Evolutionary conservation across 257 asterid species (phyloP).

Genomic region (Fraxinus americana): DNA sequence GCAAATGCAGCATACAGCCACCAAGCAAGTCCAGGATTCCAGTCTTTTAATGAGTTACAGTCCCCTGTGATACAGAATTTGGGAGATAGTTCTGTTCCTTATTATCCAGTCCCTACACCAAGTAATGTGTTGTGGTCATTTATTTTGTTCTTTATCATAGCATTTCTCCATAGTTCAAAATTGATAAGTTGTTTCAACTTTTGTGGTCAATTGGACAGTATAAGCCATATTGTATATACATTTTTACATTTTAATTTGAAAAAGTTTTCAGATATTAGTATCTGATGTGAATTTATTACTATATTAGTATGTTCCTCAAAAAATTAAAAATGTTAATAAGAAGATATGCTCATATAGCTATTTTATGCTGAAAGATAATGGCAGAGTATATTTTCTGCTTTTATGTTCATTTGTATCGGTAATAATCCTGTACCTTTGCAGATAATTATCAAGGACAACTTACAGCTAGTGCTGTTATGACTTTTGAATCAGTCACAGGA

Average conservation of each 20-base stretch:
- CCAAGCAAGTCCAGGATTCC: slow-evolving; percentile 65
- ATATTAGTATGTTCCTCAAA: slow-evolving; percentile 8
- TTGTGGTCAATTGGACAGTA: slow-evolving; percentile 14
- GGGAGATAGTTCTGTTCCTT: slow-evolving; percentile 45
- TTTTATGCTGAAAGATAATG: slow-evolving; percentile 12
- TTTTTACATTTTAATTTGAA: neutral
- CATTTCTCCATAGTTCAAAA: slow-evolving; percentile 2
- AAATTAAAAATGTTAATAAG: neutral
- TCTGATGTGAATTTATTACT: slow-evolving; percentile 13
- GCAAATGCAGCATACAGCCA: slow-evolving; percentile 63
- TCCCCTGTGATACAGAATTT: slow-evolving; percentile 32
- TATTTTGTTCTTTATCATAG: slow-evolving; percentile 8
- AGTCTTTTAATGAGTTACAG: slow-evolving; percentile 43
- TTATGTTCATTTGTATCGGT: slow-evolving; percentile 16
- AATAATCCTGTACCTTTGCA: slow-evolving; percentile 34
- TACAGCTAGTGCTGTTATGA: slow-evolving; percentile 46
- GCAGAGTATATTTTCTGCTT: neutral
- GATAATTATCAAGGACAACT: slow-evolving; percentile 60
- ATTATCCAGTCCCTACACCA: slow-evolving; percentile 38
- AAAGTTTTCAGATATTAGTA: slow-evolving; percentile 5
- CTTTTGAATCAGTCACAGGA: slow-evolving; percentile 43
- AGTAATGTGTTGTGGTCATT: slow-evolving; percentile 34
- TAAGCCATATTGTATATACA: slow-evolving; percentile 3
- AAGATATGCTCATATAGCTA: slow-evolving; percentile 9
- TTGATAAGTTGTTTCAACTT: slow-evolving; percentile 16